phyloP scores from a whole-genome alignment of 257 asterid genomes.

The Rauvolfia tetraphylla region DNA sequence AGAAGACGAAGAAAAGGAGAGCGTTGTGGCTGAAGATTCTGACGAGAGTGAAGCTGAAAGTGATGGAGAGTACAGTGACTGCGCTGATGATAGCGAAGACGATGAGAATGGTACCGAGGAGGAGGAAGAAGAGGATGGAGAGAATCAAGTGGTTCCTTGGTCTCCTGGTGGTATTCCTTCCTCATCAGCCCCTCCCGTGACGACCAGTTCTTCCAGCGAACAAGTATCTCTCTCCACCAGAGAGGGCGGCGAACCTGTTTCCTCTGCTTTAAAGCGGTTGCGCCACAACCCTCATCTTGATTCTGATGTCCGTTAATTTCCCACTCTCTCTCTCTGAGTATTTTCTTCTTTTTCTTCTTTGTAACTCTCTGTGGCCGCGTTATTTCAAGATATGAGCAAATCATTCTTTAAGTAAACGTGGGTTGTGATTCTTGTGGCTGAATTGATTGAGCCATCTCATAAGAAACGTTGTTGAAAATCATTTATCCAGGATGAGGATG shows the following conservation, averaged over 20 bases:
- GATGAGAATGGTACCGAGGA: not conserved
- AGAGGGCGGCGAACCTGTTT: slow-evolving; percentile 7
- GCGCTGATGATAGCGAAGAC: not conserved
- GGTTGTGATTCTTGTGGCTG: not conserved
- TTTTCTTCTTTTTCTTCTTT: not conserved
- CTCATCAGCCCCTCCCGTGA: slow-evolving; percentile 17
- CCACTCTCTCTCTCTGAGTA: too few relatives aligned
- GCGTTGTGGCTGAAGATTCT: not conserved
- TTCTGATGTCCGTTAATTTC: slow-evolving; percentile 20
- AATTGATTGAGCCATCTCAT: not conserved
- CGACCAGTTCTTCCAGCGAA: slow-evolving; percentile 20
- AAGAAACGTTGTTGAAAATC: not conserved
- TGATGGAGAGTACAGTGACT: slow-evolving; percentile 3
- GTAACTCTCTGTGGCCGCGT: too few relatives aligned
- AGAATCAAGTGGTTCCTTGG: slow-evolving; percentile 36
- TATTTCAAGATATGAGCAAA: not conserved
- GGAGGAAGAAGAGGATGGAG: slow-evolving; percentile 28
- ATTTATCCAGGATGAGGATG: slow-evolving; percentile 18
- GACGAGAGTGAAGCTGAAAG: slow-evolving; percentile 7
- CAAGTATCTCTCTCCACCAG: slow-evolving; percentile 13
- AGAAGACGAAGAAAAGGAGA: slow-evolving; percentile 3
- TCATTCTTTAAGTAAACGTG: not conserved
- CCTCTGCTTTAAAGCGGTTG: slow-evolving; percentile 17
- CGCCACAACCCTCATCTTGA: slow-evolving; percentile 13
- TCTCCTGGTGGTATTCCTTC: slow-evolving; percentile 12